Conservation (phyloP, 177 flowering plant species). For the Vitis hybrid region DNA sequence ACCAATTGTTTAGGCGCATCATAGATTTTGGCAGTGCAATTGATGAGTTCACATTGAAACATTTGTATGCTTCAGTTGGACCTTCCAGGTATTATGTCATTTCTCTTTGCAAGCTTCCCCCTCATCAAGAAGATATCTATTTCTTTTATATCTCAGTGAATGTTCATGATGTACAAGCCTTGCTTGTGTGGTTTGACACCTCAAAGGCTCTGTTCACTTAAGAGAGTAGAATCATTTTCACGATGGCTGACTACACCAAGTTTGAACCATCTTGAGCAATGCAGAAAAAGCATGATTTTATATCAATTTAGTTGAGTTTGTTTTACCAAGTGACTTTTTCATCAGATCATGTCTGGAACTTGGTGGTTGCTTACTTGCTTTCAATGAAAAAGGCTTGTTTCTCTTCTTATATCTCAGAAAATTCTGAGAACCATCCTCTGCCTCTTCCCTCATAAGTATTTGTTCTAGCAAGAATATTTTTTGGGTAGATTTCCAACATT, state of each 20-base stretch:
- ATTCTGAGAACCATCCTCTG: no score
- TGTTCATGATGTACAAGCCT: constrained; percentile 6
- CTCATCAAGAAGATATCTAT: not conserved
- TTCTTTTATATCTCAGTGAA: not conserved
- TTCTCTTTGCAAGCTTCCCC: constrained; percentile 8
- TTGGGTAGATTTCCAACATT: no score
- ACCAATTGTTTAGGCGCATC: constrained; percentile 64
- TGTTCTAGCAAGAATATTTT: no score
- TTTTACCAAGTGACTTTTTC: not conserved
- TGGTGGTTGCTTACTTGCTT: no score
- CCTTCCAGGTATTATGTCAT: constrained; percentile 79
- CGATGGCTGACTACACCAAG: not conserved
- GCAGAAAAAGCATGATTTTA: not conserved
- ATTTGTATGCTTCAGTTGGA: constrained; percentile 81
- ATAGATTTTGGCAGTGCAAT: constrained; percentile 99
- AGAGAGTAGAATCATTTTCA: not conserved
- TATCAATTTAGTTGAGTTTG: not conserved
- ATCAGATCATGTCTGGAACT: not conserved
- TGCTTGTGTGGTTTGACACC: not conserved
- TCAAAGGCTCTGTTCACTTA: not conserved
- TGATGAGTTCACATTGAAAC: constrained; percentile 78
- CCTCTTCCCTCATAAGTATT: no score
- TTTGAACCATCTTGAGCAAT: not conserved
- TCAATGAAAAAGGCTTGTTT: no score
- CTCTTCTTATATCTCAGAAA: no score